These are phyloP conservation scores for Thermothelomyces thermophilus DNA, from an alignment of 2,329 filamentous ascomycete species.

Conservation along the genomic window DNA sequence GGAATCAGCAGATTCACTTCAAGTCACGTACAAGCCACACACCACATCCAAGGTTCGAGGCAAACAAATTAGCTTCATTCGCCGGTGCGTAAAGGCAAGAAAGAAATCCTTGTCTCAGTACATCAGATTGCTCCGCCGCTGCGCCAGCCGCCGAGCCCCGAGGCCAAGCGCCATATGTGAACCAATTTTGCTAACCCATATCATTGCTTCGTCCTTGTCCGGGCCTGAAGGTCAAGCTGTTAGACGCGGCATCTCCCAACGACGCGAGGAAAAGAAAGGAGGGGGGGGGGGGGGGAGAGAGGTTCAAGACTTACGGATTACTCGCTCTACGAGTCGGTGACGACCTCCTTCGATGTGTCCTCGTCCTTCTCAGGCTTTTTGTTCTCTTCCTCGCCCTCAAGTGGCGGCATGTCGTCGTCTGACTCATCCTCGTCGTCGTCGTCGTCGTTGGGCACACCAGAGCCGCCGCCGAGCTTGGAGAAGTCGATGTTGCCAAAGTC, in stretches of 20 bases:
- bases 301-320: not conserved
- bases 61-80: slow-evolving; percentile 12
- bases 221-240: no score
- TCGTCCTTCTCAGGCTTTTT: slow-evolving; percentile 33
- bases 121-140: slow-evolving; percentile 13
- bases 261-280: no score
- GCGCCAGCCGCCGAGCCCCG: slow-evolving; percentile 5
- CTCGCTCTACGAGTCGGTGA: not conserved
- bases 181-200: not conserved
- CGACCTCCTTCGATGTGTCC: slow-evolving; percentile 26
- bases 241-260: no score
- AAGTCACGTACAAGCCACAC: not conserved
- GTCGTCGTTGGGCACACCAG: slow-evolving; percentile 38
- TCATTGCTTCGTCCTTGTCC: slow-evolving; percentile 3
- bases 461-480: slow-evolving; percentile 74
- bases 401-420: slow-evolving; percentile 78
- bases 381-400: slow-evolving; percentile 58
- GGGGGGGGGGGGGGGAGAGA: no score
- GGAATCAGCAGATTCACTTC: not conserved
- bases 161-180: slow-evolving; percentile 1
- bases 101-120: slow-evolving; percentile 14
- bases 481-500: slow-evolving; percentile 67
- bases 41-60: not conserved
- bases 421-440: slow-evolving; percentile 53
- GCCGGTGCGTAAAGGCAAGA: slow-evolving; percentile 1